Evolutionary conservation across 352 stramenopile species (phyloP), one percentile per base, ranked within the genome.

Genomic region (Pilasporangium apinafurcum): DNA sequence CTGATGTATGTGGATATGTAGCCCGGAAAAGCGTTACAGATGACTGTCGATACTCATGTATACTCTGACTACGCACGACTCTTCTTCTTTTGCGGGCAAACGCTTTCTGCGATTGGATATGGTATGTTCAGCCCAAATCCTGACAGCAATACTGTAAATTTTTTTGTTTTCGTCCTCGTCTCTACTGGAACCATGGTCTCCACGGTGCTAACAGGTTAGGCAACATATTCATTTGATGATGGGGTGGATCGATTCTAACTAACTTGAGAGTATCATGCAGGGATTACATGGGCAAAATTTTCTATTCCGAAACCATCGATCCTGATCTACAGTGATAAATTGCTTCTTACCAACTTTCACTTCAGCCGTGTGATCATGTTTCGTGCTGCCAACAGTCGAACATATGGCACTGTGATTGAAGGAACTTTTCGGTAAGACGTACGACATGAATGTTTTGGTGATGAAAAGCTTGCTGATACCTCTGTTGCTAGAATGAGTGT

Each of bases 41-140:
- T 49, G 26, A 54, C 36, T 0, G n/a, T 20, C 3, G 37, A 48
- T 8, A 48, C 60, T 10, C 30, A 51, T 9, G 39, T 53, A 4
- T 24, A 37, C 3, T 44, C 51, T 8, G 26, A 44, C 16, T 83
- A 66, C 31, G 52, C 55, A 17, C 51, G 57, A 5, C 38, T 80
- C 2, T 78, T 83, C 32, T 81, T 79, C 48, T 83, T 78, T 31
- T 76, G 65, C n/a, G 60, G 60, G 9, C 70, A 83, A 44, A 83
- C 70, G 8, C 61, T 83, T n/a, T 81, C 67, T 12, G 81, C 67
- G 5, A 64, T 83, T 37, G 70, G 70, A 2, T 83, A 79, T 22
- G 67, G 70, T 4, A 41, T 44, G 5, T 33, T 83, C 20, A 73
- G 59, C 32, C 70, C 70, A 7, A 62, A 72, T 22, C 62, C 60